Evolutionary conservation across 2,329 filamentous ascomycete species (phyloP), one percentile per base, ranked within the genome.

Genomic region (Juglanconis juglandina): DNA sequence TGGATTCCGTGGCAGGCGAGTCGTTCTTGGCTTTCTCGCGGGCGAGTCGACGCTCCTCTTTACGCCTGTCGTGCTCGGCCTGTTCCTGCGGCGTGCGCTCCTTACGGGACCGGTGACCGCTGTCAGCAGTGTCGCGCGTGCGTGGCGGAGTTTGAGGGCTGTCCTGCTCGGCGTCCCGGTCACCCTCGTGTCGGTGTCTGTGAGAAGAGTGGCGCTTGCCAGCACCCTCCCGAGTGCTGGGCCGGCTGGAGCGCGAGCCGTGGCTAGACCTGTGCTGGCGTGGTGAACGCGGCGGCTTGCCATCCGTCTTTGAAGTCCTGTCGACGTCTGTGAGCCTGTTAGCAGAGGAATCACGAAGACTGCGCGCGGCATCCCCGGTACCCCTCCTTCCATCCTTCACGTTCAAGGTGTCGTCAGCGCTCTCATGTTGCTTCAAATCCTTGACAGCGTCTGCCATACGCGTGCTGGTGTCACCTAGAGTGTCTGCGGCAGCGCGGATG

Each of bases 301-400:
- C 74, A 64, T 72, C 71, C 50, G 72, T 69, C 60, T 71, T 71
- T 63, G 68, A 68, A 68, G 69, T 71, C 48, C 35, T 58, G 68
- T 72, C 79, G 66, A 81, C 79, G 73, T 82, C 81, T 84, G 76
- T 75, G 73, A 76, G 80, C 70, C 79, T 76, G 81, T 85, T 79
- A 85, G 82, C 76, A 79, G 79, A 76, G 72, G 76, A 75, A 72
- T 73, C 71, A 69, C 72, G 69, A 74, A 77, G 71, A 58, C 50
- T 63, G 61, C 58, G 46, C 50, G 48, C 52, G 56, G 58, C 58
- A 61, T 52, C 58, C 58, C 58, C 60, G 55, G 46, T 62, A 39
- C 47, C 60, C 59, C 44, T 59, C 52, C 53, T 53, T 33, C 52
- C 47, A 47, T 58, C 53, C 48, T 64, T 65, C 54, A 63, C 49